These are phyloP conservation scores for Mycosphaerelloides madeirae DNA, from an alignment of 2,329 filamentous ascomycete species.

Conservation along the genomic window DNA sequence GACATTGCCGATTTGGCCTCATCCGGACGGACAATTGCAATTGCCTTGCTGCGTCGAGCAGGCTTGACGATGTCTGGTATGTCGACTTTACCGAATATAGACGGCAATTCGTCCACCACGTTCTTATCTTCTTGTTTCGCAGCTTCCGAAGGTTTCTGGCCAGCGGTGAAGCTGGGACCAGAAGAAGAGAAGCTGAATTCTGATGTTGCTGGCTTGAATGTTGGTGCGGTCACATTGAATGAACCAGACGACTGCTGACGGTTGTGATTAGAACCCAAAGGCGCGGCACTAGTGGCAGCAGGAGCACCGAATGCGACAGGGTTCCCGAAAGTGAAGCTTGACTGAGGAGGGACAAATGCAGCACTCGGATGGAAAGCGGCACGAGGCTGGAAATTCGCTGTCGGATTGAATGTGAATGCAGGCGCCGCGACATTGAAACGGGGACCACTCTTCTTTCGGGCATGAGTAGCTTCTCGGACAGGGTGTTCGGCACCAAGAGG, in stretches of 20 bases:
- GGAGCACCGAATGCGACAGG: constrained; percentile 18
- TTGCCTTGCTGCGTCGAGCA: constrained; percentile 70
- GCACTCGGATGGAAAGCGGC: constrained; percentile 57
- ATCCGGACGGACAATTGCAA: constrained; percentile 64
- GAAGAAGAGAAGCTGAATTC: constrained; percentile 36
- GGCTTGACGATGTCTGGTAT: constrained; percentile 64
- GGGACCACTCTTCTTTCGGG: constrained; percentile 42
- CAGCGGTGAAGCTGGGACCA: constrained; percentile 27
- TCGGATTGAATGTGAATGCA: constrained; percentile 75
- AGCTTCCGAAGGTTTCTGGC: constrained; percentile 2
- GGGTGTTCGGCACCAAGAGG: constrained; percentile 17
- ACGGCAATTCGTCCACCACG: constrained; percentile 31
- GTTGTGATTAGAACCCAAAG: constrained; percentile 15
- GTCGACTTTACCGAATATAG: constrained; percentile 42
- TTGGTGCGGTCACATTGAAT: constrained; percentile 57
- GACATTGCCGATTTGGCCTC: constrained; percentile 21
- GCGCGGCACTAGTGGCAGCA: constrained; percentile 11
- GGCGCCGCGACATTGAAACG: constrained; percentile 85
- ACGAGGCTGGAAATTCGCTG: constrained; percentile 43
- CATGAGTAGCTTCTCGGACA: constrained; percentile 70
- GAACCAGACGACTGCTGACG: constrained; percentile 28
- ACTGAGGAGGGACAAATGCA: constrained; percentile 24
- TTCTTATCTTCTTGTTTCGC: constrained; percentile 29
- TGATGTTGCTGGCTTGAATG: constrained; percentile 34
- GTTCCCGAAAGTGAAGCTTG: constrained; percentile 8